Evolutionary conservation across 495 filamentous ascomycete species (phyloP).

Genomic region (Tetracladium marchalianum): DNA sequence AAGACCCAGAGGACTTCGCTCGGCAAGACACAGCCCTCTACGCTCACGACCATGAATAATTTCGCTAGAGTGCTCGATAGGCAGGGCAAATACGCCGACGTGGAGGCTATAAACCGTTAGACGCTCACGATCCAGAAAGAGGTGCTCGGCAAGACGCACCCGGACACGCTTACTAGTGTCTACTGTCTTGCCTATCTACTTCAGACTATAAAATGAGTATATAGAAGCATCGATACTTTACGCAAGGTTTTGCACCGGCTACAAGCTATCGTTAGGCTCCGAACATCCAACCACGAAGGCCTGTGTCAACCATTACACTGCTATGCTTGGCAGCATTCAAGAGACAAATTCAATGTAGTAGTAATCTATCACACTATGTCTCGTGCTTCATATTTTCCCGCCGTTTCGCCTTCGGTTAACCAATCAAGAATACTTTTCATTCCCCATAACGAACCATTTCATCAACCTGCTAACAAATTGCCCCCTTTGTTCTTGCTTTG

Average conservation of each 20-base stretch:
- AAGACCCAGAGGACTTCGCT: constrained; percentile 16
- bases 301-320: neutral
- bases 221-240: neutral
- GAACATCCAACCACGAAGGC: constrained; percentile 3
- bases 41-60: constrained; percentile 9
- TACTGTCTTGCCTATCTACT: constrained; percentile 4
- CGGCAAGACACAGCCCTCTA: constrained; percentile 19
- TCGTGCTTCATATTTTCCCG: too few species aligned
- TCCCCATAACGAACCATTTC: too few species aligned
- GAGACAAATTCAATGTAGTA: neutral
- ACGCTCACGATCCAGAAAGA: constrained; percentile 8
- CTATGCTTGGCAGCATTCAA: constrained; percentile 1
- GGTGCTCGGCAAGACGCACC: constrained; percentile 17
- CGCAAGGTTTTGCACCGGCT: neutral
- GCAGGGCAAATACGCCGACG: constrained; percentile 25
- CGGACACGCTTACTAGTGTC: constrained; percentile 13
- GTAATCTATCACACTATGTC: too few species aligned
- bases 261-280: neutral
- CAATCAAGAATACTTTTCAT: too few species aligned
- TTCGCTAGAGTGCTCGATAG: constrained; percentile 3
- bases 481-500: too few species aligned
- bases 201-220: constrained; percentile 2
- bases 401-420: too few species aligned
- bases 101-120: constrained; percentile 16
- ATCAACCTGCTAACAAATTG: too few species aligned